Conservation (phyloP, 768 basidiomycete genomes). For the Suillus spraguei region DNA sequence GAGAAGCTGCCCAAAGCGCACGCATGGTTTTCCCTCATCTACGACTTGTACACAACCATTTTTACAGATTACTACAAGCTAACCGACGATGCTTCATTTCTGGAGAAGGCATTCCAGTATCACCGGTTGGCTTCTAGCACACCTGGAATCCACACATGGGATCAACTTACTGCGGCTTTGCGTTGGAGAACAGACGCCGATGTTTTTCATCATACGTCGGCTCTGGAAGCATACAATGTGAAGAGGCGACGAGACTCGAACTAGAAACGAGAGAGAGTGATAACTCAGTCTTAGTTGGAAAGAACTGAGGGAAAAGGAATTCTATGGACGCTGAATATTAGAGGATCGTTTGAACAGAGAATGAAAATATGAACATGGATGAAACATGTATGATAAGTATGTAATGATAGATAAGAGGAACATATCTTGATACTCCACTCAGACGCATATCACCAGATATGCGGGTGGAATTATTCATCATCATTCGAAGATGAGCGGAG, state of each 20-base stretch:
- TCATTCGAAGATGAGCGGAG: too few species aligned
- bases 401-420: too few species aligned
- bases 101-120: slow-evolving; percentile 20
- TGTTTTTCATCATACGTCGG: slow-evolving; percentile 17
- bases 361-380: too few species aligned
- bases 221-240: slow-evolving; percentile 27
- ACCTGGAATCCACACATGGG: slow-evolving; percentile 5
- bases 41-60: not conserved
- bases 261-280: too few species aligned
- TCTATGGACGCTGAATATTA: too few species aligned
- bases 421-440: not conserved
- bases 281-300: not conserved
- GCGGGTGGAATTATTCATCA: too few species aligned
- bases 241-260: too few species aligned
- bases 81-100: not conserved
- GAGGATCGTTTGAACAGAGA: too few species aligned
- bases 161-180: slow-evolving; percentile 17
- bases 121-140: slow-evolving; percentile 19
- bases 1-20: slow-evolving; percentile 16
- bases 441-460: not conserved
- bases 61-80: not conserved
- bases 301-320: too few species aligned
- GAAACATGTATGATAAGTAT: too few species aligned
- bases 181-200: slow-evolving; percentile 20
- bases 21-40: not conserved